Evolutionary conservation across 1,139 yeast genomes (phyloP), one percentile per base, ranked within the genome.

Genomic region (Pichia sp.): DNA sequence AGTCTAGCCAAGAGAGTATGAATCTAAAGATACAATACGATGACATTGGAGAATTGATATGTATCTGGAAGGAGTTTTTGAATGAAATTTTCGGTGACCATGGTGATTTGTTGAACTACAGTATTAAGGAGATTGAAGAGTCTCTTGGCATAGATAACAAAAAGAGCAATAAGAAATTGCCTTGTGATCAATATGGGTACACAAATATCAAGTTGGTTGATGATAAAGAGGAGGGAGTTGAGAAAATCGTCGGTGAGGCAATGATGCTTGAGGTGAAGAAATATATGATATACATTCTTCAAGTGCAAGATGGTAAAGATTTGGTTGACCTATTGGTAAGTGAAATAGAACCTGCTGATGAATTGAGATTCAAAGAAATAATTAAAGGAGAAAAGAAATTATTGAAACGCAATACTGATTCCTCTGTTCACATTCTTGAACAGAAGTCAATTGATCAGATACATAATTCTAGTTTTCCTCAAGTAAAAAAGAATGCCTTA

Each of bases 231-330:
- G 74, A 75, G 50, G 71, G 75, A 6, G 69, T 61, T 47, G 70
- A 64, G 53, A 72, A 72, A 24, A 31, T 55, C 3, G 79, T 69
- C 49, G 66, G 63, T 49, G 78, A 78, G 55, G 75, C 86, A 2
- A 71, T 90, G 38, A 75, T 87, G 64, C 80, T 92, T 49, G 92
- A 91, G 63, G 90, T 89, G 0, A 93, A 93, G 67, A 76, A 96
- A 61, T 86, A 92, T 59, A 72, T 92, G 40, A 72, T 87, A 27
- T 91, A 90, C 65, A 83, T 92, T 62, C 81, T 92, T 58, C 82
- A 92, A 58, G 88, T 93, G 14, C 96, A 93, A 72, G 80, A 81
- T 36, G 90, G 90, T 27, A 76, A 80, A 3, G 87, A 85, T 58
- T 71, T 93, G 50, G 76, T 89, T 59, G 96, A 88, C 48, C 73